Conservation (phyloP, 352 stramenopile species). For the Aphanomyces invadans region DNA sequence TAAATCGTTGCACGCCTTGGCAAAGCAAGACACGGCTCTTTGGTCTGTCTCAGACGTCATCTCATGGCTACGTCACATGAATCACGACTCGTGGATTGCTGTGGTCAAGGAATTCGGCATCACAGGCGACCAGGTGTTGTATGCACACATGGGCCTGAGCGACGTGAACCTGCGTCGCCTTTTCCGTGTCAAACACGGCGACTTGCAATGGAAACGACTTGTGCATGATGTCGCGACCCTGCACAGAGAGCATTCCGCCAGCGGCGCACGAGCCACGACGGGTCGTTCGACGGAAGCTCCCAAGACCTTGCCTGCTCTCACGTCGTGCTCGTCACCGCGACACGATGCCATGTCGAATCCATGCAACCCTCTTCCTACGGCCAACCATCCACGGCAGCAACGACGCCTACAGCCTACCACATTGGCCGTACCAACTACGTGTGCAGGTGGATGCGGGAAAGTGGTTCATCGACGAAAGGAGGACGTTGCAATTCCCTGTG, state of each 20-base stretch:
- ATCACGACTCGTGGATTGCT: not conserved
- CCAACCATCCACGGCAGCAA: not conserved
- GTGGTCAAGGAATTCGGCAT: not conserved
- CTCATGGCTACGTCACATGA: conserved; percentile 13
- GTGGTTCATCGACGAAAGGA: not conserved
- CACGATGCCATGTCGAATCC: not conserved
- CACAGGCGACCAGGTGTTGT: not conserved
- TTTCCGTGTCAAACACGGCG: not conserved
- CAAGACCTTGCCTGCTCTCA: not conserved
- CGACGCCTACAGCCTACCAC: not conserved
- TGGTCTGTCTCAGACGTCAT: conserved; percentile 9
- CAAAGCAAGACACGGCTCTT: not conserved
- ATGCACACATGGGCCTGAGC: conserved; percentile 19
- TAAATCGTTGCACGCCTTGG: not conserved
- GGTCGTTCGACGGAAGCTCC: not conserved
- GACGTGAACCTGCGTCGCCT: conserved; percentile 17
- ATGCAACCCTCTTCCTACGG: not conserved
- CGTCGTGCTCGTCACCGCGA: not conserved
- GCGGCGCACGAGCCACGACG: too few relatives aligned
- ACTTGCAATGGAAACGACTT: conserved; percentile 15
- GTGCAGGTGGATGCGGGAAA: not conserved
- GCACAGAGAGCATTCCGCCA: conserved; percentile 9
- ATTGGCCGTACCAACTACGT: not conserved
- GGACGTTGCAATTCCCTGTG: not conserved
- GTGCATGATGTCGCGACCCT: conserved; percentile 14